A percentile compares a stretch with the other conserved stretches of the same genome.
phyloP scores from a whole-genome alignment of 2,329 filamentous ascomycete species.

The Aspergillus novoparasiticus region DNA sequence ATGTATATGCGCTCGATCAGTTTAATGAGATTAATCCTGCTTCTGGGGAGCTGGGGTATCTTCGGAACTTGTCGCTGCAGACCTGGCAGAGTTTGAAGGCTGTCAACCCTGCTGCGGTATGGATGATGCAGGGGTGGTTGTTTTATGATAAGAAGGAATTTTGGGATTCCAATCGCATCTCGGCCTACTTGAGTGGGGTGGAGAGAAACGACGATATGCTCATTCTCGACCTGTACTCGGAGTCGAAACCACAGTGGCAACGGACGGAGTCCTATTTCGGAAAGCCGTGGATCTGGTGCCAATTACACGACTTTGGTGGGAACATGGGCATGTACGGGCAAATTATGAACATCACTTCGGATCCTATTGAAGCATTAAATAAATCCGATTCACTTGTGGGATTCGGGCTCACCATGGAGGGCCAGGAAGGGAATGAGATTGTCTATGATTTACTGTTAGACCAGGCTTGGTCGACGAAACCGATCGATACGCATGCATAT shows the following conservation, averaged over 20 bases:
- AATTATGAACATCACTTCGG: constrained; percentile 49
- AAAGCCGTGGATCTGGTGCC: constrained; percentile 59
- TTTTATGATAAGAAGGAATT: constrained; percentile 51
- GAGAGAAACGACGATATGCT: constrained; percentile 28
- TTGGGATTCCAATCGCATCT: constrained; percentile 44
- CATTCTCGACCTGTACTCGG: constrained; percentile 55
- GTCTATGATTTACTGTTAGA: not conserved
- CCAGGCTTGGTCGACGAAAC: not conserved
- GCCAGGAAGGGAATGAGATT: not conserved
- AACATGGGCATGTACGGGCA: constrained; percentile 56
- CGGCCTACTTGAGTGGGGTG: not conserved
- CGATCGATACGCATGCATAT: not conserved
- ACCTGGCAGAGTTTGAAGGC: constrained; percentile 40
- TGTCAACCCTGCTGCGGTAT: constrained; percentile 52
- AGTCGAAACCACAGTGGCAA: constrained; percentile 54
- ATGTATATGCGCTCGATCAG: not conserved
- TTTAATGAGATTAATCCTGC: not conserved
- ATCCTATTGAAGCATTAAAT: not conserved
- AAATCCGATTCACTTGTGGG: not conserved
- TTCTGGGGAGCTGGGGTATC: not conserved
- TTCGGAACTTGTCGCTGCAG: not conserved
- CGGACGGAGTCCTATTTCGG: constrained; percentile 47
- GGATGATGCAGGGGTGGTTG: constrained; percentile 59
- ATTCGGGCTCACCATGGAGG: not conserved
- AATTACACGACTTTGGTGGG: constrained; percentile 55